phyloP scores from a whole-genome alignment of 768 basidiomycete genomes.

The Lanmaoa pseudosensibilis region DNA sequence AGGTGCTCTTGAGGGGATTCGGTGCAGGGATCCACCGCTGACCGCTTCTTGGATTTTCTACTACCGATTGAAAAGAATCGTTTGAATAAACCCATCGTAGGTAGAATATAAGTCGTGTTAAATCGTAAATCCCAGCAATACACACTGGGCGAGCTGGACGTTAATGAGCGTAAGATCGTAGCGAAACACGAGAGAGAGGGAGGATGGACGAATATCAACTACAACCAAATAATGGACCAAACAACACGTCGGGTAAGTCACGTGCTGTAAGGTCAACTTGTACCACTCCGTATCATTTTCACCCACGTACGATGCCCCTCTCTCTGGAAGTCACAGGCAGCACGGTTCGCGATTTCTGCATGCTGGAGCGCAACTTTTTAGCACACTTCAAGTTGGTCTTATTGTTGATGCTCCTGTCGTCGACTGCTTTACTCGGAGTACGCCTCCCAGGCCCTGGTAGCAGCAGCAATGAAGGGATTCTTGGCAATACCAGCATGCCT shows the following conservation, averaged over 20 bases:
- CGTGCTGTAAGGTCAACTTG: no score
- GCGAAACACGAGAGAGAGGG: slow-evolving; percentile 1
- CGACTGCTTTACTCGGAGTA: slow-evolving; percentile 60
- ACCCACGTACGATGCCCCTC: slow-evolving; percentile 14
- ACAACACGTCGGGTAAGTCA: slow-evolving; percentile 24
- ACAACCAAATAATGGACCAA: slow-evolving; percentile 43
- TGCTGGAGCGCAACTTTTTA: slow-evolving; percentile 76
- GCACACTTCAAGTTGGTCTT: slow-evolving; percentile 67
- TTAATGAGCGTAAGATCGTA: slow-evolving; percentile 27
- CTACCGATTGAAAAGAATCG: slow-evolving; percentile 67
- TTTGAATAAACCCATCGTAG: slow-evolving; percentile 66
- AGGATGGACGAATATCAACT: slow-evolving; percentile 31
- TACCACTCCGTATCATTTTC: no score
- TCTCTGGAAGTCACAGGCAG: slow-evolving; percentile 53
- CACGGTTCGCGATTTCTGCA: slow-evolving; percentile 71
- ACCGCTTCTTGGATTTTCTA: slow-evolving; percentile 56
- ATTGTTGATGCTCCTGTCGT: slow-evolving; percentile 60
- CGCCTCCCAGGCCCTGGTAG: slow-evolving; percentile 49
- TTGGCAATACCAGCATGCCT: slow-evolving; percentile 39
- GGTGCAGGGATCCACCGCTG: slow-evolving; percentile 25
- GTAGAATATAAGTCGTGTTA: slow-evolving; percentile 25
- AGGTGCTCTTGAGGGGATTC: slow-evolving; percentile 26
- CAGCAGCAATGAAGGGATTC: slow-evolving; percentile 21
- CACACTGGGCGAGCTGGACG: slow-evolving; percentile 26
- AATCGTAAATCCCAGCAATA: slow-evolving; percentile 26